Evolutionary conservation across 2,329 filamentous ascomycete genomes (phyloP).

Genomic region (Aspergillus hiratsukae): DNA sequence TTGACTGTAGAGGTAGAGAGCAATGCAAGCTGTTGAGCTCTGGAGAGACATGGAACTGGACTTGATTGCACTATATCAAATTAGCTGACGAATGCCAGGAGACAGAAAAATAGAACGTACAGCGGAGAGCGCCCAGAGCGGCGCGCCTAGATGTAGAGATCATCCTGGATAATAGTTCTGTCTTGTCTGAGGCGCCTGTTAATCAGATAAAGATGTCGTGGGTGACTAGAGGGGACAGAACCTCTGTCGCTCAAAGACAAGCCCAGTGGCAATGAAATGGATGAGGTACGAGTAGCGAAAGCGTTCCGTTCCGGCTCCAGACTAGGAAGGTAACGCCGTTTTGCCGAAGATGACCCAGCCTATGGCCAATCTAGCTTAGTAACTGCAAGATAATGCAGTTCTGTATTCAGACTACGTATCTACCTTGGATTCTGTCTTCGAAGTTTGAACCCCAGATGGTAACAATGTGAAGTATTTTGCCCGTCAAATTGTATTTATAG

Average conservation of each 20-base stretch:
- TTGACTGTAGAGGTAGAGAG: constrained; percentile 42
- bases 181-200: neutral
- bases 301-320: neutral
- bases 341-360: neutral
- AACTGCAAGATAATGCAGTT: neutral
- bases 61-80: constrained; percentile 23
- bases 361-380: neutral
- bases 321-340: neutral
- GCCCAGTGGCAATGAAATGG: neutral
- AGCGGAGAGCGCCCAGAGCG: constrained; percentile 22
- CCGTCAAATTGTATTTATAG: neutral
- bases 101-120: constrained; percentile 15
- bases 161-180: constrained; percentile 16
- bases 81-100: constrained; percentile 16
- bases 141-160: constrained; percentile 24
- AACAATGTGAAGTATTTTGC: neutral
- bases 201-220: neutral
- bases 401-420: too few relatives aligned
- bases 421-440: too few relatives aligned
- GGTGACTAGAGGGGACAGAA: neutral
- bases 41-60: constrained; percentile 27
- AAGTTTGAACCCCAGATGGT: neutral
- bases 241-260: neutral
- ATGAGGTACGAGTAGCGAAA: neutral
- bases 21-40: constrained; percentile 32